phyloP scores from a whole-genome alignment of 116 monocot genomes.

The Cymodocea nodosa region DNA sequence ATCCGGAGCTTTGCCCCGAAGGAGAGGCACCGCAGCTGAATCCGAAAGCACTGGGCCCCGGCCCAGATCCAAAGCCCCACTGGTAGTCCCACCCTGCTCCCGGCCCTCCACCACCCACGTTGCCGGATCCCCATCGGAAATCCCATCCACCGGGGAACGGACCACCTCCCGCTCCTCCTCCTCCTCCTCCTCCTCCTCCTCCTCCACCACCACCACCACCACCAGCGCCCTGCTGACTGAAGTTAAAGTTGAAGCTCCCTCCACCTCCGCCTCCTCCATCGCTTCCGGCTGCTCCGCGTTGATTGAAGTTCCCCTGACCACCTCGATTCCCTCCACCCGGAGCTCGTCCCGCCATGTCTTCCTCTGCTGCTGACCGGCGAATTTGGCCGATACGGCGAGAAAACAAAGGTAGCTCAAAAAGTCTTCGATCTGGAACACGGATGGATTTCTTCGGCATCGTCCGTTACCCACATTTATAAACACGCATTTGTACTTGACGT shows the following conservation, averaged over 20 bases:
- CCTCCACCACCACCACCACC: background rate
- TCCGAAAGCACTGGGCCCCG: conserved; percentile 7
- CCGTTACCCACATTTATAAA: no score
- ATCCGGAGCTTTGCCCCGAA: background rate
- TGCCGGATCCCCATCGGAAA: conserved; percentile 5
- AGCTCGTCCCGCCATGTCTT: no score
- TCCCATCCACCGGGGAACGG: conserved; percentile 5
- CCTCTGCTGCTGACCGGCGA: no score
- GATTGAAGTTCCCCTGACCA: no score
- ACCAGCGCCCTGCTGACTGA: background rate
- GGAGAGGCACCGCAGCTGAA: conserved; percentile 8
- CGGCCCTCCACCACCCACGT: background rate
- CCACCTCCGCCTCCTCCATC: background rate
- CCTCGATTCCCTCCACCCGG: no score
- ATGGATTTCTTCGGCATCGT: no score
- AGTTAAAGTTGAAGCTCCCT: no score
- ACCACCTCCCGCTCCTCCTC: background rate
- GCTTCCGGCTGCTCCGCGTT: background rate
- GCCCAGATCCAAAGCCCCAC: conserved; percentile 7
- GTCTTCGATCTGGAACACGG: no score
- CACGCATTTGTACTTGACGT: no score
- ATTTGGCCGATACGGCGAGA: no score
- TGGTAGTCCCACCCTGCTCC: conserved; percentile 5
- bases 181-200: no score
- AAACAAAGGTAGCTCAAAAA: no score